These are phyloP conservation scores for Pseudogymnoascus sp. DNA, from an alignment of 2,329 filamentous ascomycete species.

Conservation along the genomic window DNA sequence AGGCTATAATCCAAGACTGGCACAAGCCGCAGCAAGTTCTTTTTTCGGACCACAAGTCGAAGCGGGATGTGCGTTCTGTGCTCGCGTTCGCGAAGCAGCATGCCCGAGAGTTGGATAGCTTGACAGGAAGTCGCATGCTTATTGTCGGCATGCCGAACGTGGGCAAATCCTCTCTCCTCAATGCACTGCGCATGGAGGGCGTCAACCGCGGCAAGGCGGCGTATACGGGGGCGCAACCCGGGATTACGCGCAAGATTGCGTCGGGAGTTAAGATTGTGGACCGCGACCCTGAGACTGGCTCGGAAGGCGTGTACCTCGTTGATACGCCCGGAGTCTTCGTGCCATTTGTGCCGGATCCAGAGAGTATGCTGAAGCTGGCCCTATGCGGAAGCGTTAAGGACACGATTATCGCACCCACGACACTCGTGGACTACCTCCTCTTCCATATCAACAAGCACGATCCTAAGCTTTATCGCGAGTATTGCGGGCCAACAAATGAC, in stretches of 20 bases:
- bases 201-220: constrained; percentile 62
- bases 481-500: constrained; percentile 72
- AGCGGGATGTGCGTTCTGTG: constrained; percentile 33
- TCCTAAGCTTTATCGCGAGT: constrained; percentile 33
- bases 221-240: constrained; percentile 76
- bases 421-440: constrained; percentile 82
- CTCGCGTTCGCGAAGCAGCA: constrained; percentile 43
- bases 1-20: constrained; percentile 45
- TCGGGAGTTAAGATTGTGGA: constrained; percentile 75
- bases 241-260: constrained; percentile 78
- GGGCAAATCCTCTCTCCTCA: constrained; percentile 91
- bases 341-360: constrained; percentile 75
- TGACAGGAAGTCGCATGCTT: constrained; percentile 79
- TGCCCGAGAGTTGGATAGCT: constrained; percentile 42
- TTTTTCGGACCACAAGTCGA: constrained; percentile 43
- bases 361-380: constrained; percentile 91
- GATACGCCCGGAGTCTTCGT: constrained; percentile 96
- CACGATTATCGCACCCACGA: constrained; percentile 67
- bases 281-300: constrained; percentile 34
- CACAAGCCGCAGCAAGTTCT: constrained; percentile 42
- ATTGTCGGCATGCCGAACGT: constrained; percentile 98
- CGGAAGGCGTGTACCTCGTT: constrained; percentile 60
- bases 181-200: constrained; percentile 66
- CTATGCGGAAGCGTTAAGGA: constrained; percentile 88
- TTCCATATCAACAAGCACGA: constrained; percentile 62